Conservation (phyloP, 176 grass and related monocot genomes). For the Dendrocalamus sinicus region DNA sequence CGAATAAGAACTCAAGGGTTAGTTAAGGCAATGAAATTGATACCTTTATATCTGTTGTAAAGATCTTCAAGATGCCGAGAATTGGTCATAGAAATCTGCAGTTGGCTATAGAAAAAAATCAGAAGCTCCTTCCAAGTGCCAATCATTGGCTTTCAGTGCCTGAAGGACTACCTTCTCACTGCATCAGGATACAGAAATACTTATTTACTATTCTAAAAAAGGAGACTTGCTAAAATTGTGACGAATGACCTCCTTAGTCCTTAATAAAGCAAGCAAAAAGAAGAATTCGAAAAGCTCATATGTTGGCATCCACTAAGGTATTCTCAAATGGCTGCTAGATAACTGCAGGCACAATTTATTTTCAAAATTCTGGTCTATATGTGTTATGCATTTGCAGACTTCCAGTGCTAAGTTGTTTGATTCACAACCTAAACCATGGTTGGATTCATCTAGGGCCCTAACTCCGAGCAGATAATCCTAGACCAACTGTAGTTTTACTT, state of each 20-base stretch:
- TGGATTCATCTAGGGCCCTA: no score
- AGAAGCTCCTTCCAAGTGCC: conserved; percentile 98
- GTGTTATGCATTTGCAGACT: no score
- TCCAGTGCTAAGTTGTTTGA: no score
- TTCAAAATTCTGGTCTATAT: no score
- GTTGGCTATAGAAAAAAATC: conserved; percentile 93
- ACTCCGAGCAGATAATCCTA: no score
- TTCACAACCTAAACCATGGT: no score
- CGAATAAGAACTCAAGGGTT: background rate
- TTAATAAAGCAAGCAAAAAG: conserved; percentile 4
- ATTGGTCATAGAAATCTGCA: conserved; percentile 52
- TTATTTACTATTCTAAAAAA: conserved; percentile 2
- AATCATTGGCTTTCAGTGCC: conserved; percentile 93
- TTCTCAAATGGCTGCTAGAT: no score
- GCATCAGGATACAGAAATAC: conserved; percentile 26
- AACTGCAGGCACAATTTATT: no score
- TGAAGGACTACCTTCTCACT: conserved; percentile 98
- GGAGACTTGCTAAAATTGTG: background rate
- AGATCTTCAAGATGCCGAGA: conserved; percentile 83
- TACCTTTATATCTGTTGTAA: conserved; percentile 96
- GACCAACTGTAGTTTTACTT: no score
- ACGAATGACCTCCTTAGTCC: background rate
- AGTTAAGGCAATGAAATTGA: conserved; percentile 28
- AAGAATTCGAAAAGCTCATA: background rate
- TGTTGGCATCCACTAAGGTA: background rate